Evolutionary conservation across 306 rosid genomes (phyloP).

Genomic region (Pyrus pyrifolia): DNA sequence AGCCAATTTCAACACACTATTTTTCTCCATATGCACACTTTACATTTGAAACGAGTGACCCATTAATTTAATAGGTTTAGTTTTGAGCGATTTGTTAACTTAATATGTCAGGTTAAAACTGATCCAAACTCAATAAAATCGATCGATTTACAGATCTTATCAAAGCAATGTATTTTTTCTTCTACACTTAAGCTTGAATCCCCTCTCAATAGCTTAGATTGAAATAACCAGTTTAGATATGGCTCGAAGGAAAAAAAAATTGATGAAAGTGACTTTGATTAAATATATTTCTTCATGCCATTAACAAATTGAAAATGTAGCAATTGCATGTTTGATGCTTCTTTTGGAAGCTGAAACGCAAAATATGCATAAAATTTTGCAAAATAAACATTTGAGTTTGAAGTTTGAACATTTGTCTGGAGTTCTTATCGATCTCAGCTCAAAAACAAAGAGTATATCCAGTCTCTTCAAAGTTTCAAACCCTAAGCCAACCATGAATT

Average conservation of each 20-base stretch:
- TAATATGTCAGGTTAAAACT: no score
- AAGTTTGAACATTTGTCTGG: slow-evolving; percentile 1
- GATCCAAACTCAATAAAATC: no score
- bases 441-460: not conserved
- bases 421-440: not conserved
- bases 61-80: no score
- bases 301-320: not conserved
- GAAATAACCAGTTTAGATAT: no score
- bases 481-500: not conserved
- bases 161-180: no score
- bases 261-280: not conserved
- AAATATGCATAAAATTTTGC: not conserved
- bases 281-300: not conserved
- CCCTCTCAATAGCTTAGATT: no score
- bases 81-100: no score
- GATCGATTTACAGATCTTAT: no score
- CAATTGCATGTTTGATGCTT: not conserved
- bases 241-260: no score
- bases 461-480: not conserved
- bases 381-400: not conserved
- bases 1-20: not conserved
- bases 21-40: not conserved
- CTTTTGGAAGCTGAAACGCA: not conserved
- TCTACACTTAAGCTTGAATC: not conserved
- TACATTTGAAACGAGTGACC: no score